phyloP scores from a whole-genome alignment of 805 yeast genomes.

The Starmerella sirachaensis region DNA sequence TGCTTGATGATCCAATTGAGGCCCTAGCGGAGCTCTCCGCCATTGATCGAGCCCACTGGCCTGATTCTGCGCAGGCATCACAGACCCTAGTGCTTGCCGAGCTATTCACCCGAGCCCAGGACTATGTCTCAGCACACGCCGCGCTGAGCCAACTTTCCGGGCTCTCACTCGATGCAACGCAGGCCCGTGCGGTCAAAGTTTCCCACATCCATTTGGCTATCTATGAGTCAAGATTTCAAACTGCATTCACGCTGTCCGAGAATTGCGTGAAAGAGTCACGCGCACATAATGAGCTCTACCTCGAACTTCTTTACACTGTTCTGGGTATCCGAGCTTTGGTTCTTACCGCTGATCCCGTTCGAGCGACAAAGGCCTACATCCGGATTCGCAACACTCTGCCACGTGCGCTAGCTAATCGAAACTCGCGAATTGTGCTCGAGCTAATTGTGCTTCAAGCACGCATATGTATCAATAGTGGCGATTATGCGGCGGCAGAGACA shows the following conservation, averaged over 20 bases:
- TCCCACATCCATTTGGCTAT: background rate
- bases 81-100: conserved; percentile 1
- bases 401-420: background rate
- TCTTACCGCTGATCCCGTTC: conserved; percentile 2
- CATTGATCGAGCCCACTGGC: background rate
- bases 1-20: background rate
- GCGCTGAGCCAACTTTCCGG: conserved; percentile 1
- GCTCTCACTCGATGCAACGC: background rate
- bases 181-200: background rate
- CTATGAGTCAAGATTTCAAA: background rate
- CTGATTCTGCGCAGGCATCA: background rate
- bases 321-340: conserved; percentile 2
- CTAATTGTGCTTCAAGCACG: conserved; percentile 6
- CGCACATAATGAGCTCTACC: background rate
- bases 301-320: background rate
- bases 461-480: background rate
- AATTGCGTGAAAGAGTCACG: background rate
- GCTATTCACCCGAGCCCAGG: conserved; percentile 3
- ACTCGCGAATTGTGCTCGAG: conserved; percentile 1
- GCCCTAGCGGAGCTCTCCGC: background rate
- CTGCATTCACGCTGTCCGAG: background rate
- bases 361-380: conserved; percentile 2
- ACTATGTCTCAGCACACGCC: background rate
- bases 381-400: conserved; percentile 1
- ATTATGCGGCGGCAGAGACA: background rate